Conservation (phyloP, 768 basidiomycete genomes). For the Leucocoprinus sp. region DNA sequence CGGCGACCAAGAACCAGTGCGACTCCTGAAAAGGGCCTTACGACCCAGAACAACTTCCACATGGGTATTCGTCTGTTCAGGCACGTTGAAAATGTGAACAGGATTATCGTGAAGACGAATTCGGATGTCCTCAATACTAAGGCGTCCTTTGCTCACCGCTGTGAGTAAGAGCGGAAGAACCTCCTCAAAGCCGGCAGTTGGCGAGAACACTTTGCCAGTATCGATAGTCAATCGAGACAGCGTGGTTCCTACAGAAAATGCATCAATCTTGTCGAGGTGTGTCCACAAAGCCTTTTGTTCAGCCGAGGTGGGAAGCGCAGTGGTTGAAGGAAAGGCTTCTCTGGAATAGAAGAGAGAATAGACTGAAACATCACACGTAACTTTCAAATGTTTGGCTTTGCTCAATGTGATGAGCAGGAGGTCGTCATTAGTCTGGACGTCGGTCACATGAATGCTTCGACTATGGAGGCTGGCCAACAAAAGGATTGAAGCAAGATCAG, state of each 20-base stretch:
- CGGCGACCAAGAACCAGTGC: slow-evolving; percentile 72
- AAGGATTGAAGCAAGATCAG: slow-evolving; percentile 87
- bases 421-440: slow-evolving; percentile 82
- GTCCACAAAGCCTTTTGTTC: slow-evolving; percentile 85
- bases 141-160: slow-evolving; percentile 70
- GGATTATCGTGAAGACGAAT: slow-evolving; percentile 89
- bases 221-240: slow-evolving; percentile 71
- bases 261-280: slow-evolving; percentile 77
- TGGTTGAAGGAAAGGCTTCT: slow-evolving; percentile 61
- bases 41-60: slow-evolving; percentile 92
- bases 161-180: slow-evolving; percentile 80
- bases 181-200: slow-evolving; percentile 80
- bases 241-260: slow-evolving; percentile 81
- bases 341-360: slow-evolving; percentile 84
- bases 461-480: slow-evolving; percentile 89
- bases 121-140: slow-evolving; percentile 79
- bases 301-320: slow-evolving; percentile 57
- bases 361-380: slow-evolving; percentile 93
- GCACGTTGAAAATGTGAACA: slow-evolving; percentile 81
- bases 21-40: slow-evolving; percentile 44
- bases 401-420: slow-evolving; percentile 85
- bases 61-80: slow-evolving; percentile 78
- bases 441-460: slow-evolving; percentile 84
- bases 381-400: slow-evolving; percentile 89
- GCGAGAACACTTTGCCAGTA: slow-evolving; percentile 48